A percentile compares a stretch with the other conserved stretches of the same genome.
Evolutionary conservation across 495 filamentous ascomycete genomes (phyloP).

Genomic region (Trichoderma parareesei): DNA sequence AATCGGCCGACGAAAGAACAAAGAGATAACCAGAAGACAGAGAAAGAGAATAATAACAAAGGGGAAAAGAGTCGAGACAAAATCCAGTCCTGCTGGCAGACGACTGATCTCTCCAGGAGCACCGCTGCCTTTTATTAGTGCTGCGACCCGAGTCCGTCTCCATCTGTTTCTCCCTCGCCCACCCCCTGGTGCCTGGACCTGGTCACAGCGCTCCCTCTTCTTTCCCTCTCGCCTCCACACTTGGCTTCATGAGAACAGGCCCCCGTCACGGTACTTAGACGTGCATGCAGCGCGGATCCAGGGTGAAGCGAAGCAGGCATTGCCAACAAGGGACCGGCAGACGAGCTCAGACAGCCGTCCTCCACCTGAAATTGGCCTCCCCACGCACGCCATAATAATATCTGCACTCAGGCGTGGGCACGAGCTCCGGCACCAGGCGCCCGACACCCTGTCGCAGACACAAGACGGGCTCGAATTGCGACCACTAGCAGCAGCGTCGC

Average conservation of each 20-base stretch:
- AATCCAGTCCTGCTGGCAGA: not conserved
- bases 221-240: not conserved
- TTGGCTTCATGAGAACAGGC: constrained; percentile 1
- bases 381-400: too few relatives aligned
- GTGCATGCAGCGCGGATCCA: constrained; percentile 9
- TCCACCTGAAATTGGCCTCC: constrained; percentile 1
- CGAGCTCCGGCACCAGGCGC: constrained; percentile 4
- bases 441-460: not conserved
- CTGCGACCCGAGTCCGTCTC: not conserved
- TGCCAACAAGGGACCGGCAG: not conserved
- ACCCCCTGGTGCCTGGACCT: constrained; percentile 7
- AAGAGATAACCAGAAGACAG: not conserved
- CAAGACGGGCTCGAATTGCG: not conserved
- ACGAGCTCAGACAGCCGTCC: constrained; percentile 5
- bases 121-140: not conserved
- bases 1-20: not conserved
- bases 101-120: not conserved
- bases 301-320: constrained; percentile 9
- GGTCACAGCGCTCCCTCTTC: not conserved
- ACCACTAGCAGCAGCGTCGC: not conserved
- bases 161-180: not conserved
- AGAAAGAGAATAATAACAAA: not conserved
- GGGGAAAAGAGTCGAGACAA: not conserved
- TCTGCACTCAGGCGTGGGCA: not conserved
- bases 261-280: constrained; percentile 8